Conservation (phyloP, 2,329 filamentous ascomycete species). For the Penicillium rolfsii region DNA sequence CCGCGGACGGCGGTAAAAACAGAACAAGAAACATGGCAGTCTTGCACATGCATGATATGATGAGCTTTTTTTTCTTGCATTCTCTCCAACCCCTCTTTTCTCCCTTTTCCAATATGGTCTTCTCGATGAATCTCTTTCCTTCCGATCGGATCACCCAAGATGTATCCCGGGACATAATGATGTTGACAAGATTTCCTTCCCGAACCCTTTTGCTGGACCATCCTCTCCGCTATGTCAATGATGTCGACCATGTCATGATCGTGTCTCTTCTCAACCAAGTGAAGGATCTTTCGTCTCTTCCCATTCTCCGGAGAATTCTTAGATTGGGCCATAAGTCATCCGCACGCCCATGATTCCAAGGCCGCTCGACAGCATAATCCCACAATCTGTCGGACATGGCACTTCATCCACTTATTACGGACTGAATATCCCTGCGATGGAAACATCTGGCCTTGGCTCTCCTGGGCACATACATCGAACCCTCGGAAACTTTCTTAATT, state of each 20-base stretch:
- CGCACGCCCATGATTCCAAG: background rate
- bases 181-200: slow-evolving; percentile 12
- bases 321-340: slow-evolving; percentile 8
- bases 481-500: slow-evolving; percentile 16
- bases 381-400: slow-evolving; percentile 16
- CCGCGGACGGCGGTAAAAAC: slow-evolving; percentile 39
- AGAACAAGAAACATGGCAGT: slow-evolving; percentile 17
- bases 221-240: slow-evolving; percentile 10
- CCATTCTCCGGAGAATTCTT: slow-evolving; percentile 10
- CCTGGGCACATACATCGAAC: slow-evolving; percentile 11
- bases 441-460: slow-evolving; percentile 11
- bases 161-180: slow-evolving; percentile 23
- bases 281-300: background rate
- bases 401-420: slow-evolving; percentile 14
- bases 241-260: slow-evolving; percentile 3
- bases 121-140: slow-evolving; percentile 21
- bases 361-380: background rate
- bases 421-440: slow-evolving; percentile 16
- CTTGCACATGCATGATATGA: slow-evolving; percentile 19
- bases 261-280: background rate
- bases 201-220: slow-evolving; percentile 17
- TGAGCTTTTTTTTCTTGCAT: slow-evolving; percentile 10
- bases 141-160: slow-evolving; percentile 17
- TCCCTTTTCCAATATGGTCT: slow-evolving; percentile 13
- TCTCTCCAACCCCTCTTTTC: background rate